phyloP scores from a whole-genome alignment of 2,329 filamentous ascomycete genomes.

The Eurotiales sp. region DNA sequence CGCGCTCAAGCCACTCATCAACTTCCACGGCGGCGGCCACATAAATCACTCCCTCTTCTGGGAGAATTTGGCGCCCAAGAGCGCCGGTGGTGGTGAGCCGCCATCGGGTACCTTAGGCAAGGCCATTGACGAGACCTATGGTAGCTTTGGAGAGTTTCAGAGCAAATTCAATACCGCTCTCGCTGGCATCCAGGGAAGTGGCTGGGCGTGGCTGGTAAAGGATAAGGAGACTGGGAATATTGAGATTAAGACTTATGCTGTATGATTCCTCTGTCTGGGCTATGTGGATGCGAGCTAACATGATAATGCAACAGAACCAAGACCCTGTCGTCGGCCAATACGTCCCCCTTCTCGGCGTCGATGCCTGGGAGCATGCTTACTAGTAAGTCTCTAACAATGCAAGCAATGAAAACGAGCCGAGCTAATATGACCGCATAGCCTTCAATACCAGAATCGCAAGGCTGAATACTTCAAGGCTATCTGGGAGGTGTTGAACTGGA shows the following conservation, averaged over 20 bases:
- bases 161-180: slow-evolving; percentile 62
- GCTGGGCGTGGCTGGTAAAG: slow-evolving; percentile 63
- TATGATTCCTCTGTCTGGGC: slow-evolving; percentile 26
- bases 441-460: slow-evolving; percentile 96
- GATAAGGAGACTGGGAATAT: slow-evolving; percentile 58
- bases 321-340: slow-evolving; percentile 83
- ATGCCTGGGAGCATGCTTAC: slow-evolving; percentile 96
- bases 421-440: slow-evolving; percentile 40
- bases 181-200: slow-evolving; percentile 62
- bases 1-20: slow-evolving; percentile 57
- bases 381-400: slow-evolving; percentile 53
- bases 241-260: slow-evolving; percentile 61
- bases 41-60: slow-evolving; percentile 63
- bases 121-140: slow-evolving; percentile 58
- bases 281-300: not conserved
- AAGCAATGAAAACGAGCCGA: not conserved
- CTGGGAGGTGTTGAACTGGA: slow-evolving; percentile 97
- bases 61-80: slow-evolving; percentile 64
- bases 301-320: slow-evolving; percentile 61
- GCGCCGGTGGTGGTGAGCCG: slow-evolving; percentile 59
- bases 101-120: slow-evolving; percentile 55
- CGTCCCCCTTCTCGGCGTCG: slow-evolving; percentile 78
- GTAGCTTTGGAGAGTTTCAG: slow-evolving; percentile 57
- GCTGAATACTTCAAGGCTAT: slow-evolving; percentile 91
- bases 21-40: slow-evolving; percentile 63